Base-by-base conservation (phyloP, 805 yeast genomes). In the Saccharomycopsis schoenii region DNA sequence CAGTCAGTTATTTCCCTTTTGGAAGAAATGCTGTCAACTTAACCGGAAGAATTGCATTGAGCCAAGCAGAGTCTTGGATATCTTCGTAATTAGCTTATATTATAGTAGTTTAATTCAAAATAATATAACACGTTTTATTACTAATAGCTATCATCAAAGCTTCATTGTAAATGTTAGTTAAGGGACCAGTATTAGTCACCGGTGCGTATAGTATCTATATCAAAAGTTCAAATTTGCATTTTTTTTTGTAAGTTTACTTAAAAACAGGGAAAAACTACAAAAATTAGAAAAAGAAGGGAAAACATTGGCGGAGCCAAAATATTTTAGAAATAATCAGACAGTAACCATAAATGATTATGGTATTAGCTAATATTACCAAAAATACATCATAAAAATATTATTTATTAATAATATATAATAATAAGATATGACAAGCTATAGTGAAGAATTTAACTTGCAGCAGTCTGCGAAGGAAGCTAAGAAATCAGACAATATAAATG, bases 1-100 rank as follows among this genome's bases (percentile, higher is more conserved):
- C 94, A 0, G 78, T 93, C 51, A 88, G 96, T 68, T 94, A 94
- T 72, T 93, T 94, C 80, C 99, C 99, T 14, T 88, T 92, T 75
- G 99, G 99, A 12, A 88, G 93, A 0, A 86, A 88, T 63, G 87
- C 96, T 1, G 68, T 85, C 57, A 74, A 80, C 63, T 76, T 83
- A 71, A 79, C 86, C 0, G 76, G 83, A 15, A 73, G 82, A 24
- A 74, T 85, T 6, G 90, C 87, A 5, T 72, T 81, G 5, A 77
- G 81, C 61, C 83, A 82, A 60, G 83, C 82, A 19, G 64, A 64
- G 37, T 43, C 52, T 17, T 64, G 66, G 66, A 58, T 62, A n/a
- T 55, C 50, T 36, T 51, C 62, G 10, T 62, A 37, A 58, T 5
- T 24, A 3, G 2, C 50, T 10, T 42, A 19, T 17, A 1, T 19